These are phyloP conservation scores for Nannochloris sp. DNA, from an alignment of 139 green algal species.

Conservation along the genomic window DNA sequence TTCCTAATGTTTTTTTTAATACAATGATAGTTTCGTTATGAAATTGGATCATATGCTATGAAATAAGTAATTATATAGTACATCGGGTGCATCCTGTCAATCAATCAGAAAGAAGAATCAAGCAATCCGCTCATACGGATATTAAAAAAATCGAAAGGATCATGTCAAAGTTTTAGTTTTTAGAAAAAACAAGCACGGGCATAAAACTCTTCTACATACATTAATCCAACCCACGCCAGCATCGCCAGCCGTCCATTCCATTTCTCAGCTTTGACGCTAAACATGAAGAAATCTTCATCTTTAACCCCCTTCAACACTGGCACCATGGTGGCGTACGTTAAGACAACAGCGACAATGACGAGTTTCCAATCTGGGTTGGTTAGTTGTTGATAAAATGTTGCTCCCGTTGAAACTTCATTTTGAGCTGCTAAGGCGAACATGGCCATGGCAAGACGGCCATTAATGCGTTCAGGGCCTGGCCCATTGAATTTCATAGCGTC, in stretches of 20 bases:
- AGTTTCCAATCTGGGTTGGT: neutral
- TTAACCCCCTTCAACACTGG: constrained; percentile 62
- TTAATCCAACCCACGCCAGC: constrained; percentile 50
- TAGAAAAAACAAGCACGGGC: constrained; percentile 52
- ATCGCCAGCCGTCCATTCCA: constrained; percentile 70
- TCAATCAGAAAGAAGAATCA: too few species aligned
- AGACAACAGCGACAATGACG: constrained; percentile 8
- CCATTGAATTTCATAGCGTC: constrained; percentile 61
- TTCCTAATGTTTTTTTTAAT: too few species aligned
- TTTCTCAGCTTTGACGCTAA: constrained; percentile 64
- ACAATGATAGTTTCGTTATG: too few species aligned
- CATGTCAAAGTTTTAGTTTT: too few species aligned
- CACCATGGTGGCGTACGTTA: constrained; percentile 56
- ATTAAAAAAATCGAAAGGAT: too few species aligned
- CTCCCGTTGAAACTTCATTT: constrained; percentile 40
- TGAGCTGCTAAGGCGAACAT: constrained; percentile 47
- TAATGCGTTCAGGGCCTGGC: constrained; percentile 70
- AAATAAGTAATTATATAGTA: too few species aligned
- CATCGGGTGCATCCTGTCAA: too few species aligned
- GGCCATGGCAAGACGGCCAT: constrained; percentile 70
- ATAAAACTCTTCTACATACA: constrained; percentile 44
- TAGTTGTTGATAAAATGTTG: constrained; percentile 44
- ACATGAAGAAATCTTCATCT: constrained; percentile 58
- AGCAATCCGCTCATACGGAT: too few species aligned
- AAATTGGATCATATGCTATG: too few species aligned